Conservation (phyloP, 2,329 filamentous ascomycete species). For the Aspergillus sp. region DNA sequence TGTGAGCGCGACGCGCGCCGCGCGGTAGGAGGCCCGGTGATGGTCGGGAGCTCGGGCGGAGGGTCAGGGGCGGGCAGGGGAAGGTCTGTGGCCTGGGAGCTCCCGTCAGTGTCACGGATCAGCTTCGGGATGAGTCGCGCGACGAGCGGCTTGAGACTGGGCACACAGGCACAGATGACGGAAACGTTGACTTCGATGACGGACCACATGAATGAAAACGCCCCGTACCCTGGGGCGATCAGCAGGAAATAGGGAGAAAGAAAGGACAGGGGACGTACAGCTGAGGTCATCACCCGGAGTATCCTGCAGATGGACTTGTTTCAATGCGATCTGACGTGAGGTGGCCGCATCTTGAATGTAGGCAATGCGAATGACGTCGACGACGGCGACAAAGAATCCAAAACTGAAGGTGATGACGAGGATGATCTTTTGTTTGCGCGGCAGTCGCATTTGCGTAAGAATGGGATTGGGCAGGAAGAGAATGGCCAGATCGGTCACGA, state of each 20-base stretch:
- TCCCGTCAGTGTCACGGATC: conserved; percentile 51
- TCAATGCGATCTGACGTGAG: conserved; percentile 34
- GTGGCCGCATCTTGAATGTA: conserved; percentile 75
- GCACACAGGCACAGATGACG: conserved; percentile 89
- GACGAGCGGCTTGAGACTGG: conserved; percentile 83
- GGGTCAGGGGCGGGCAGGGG: conserved; percentile 8
- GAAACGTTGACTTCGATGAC: conserved; percentile 88
- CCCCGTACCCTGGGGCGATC: conserved; percentile 69
- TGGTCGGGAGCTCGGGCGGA: conserved; percentile 10
- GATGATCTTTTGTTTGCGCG: conserved; percentile 82
- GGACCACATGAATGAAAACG: conserved; percentile 89
- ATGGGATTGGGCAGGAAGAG: conserved; percentile 86
- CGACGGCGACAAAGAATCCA: conserved; percentile 81
- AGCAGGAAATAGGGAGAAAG: background rate
- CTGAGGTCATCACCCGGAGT: conserved; percentile 53
- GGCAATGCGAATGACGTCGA: conserved; percentile 86
- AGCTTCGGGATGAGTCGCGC: conserved; percentile 61
- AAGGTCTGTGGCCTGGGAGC: conserved; percentile 17
- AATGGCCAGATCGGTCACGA: conserved; percentile 86
- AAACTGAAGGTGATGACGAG: conserved; percentile 82
- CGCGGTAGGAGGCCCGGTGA: conserved; percentile 12
- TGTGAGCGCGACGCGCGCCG: conserved; percentile 15
- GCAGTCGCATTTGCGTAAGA: conserved; percentile 80
- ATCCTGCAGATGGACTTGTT: conserved; percentile 38
- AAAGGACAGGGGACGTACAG: conserved; percentile 38